phyloP scores from a whole-genome alignment of 2,329 filamentous ascomycete species.

The Sporothrix protearum region DNA sequence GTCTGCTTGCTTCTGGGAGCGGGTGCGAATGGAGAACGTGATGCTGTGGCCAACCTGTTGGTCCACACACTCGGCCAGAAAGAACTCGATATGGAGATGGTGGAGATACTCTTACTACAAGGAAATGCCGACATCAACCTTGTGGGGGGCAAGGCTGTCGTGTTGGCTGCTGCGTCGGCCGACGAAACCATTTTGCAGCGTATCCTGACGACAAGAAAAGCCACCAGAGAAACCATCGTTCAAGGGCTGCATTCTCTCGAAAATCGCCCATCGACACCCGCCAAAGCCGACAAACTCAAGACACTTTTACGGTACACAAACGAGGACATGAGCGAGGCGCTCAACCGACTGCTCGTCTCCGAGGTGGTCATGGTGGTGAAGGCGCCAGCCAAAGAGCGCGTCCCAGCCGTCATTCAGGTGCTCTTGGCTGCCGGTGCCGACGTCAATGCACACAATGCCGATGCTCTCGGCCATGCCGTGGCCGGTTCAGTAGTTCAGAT shows the following conservation, averaged over 20 bases:
- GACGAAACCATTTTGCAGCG: constrained; percentile 50
- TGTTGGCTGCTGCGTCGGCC: constrained; percentile 40
- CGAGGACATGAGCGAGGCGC: constrained; percentile 38
- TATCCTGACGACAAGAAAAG: constrained; percentile 46
- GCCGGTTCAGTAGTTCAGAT: constrained; percentile 44
- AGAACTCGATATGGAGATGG: constrained; percentile 49
- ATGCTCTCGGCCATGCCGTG: constrained; percentile 51
- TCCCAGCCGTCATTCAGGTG: constrained; percentile 44
- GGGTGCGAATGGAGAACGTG: constrained; percentile 39
- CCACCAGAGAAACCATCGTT: constrained; percentile 43
- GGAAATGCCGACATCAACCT: constrained; percentile 54
- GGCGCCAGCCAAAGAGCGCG: constrained; percentile 38
- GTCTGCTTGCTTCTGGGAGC: constrained; percentile 46
- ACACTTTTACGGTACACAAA: constrained; percentile 44
- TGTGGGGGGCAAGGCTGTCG: constrained; percentile 44
- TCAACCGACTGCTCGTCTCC: constrained; percentile 47
- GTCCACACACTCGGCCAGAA: constrained; percentile 42
- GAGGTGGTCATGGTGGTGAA: constrained; percentile 49
- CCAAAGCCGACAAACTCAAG: constrained; percentile 50
- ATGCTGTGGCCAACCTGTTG: constrained; percentile 44
- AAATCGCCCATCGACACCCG: constrained; percentile 42
- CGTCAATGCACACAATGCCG: constrained; percentile 51
- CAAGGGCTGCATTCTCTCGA: constrained; percentile 44
- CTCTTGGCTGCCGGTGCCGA: constrained; percentile 53
- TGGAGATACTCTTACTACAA: constrained; percentile 48